These are phyloP conservation scores for Rhodotorula toruloides DNA, from an alignment of 768 basidiomycete genomes.

Conservation along the genomic window DNA sequence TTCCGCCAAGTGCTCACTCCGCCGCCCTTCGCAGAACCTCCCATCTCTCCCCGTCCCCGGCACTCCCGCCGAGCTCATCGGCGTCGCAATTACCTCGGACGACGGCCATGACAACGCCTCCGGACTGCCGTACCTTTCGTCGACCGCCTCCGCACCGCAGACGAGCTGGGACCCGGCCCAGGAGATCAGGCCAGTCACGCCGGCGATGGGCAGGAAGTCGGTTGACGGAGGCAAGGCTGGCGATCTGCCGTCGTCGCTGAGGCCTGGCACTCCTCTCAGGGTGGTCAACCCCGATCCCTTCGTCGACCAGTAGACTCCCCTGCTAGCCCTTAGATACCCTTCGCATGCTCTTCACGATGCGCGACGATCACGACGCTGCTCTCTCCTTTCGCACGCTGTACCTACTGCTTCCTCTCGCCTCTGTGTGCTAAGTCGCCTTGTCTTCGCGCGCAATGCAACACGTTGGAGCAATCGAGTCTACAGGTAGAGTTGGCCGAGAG, in stretches of 20 bases:
- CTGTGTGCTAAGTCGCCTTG: no score
- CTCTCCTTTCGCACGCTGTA: no score
- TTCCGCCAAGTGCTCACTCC: constrained; percentile 2
- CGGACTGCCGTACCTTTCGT: constrained; percentile 5
- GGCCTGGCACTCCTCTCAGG: constrained; percentile 15
- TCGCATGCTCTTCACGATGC: background rate
- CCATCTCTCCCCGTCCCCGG: background rate
- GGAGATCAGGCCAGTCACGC: no score
- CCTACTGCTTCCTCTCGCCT: no score
- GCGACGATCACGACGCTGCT: no score
- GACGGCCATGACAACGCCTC: constrained; percentile 31
- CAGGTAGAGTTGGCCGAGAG: no score
- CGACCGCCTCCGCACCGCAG: background rate
- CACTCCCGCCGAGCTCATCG: constrained; percentile 30
- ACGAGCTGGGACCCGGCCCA: constrained; percentile 7
- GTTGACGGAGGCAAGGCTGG: background rate
- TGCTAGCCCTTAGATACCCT: background rate
- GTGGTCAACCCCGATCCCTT: constrained; percentile 29
- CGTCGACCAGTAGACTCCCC: constrained; percentile 5
- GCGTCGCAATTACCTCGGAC: constrained; percentile 26
- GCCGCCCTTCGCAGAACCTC: background rate
- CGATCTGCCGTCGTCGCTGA: constrained; percentile 10
- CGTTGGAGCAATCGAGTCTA: no score
- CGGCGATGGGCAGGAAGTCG: no score
- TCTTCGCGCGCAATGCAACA: no score